Evolutionary conservation across 2,329 filamentous ascomycete species (phyloP), one percentile per base, ranked within the genome.

Genomic region (Sarocladiaceae sp.): DNA sequence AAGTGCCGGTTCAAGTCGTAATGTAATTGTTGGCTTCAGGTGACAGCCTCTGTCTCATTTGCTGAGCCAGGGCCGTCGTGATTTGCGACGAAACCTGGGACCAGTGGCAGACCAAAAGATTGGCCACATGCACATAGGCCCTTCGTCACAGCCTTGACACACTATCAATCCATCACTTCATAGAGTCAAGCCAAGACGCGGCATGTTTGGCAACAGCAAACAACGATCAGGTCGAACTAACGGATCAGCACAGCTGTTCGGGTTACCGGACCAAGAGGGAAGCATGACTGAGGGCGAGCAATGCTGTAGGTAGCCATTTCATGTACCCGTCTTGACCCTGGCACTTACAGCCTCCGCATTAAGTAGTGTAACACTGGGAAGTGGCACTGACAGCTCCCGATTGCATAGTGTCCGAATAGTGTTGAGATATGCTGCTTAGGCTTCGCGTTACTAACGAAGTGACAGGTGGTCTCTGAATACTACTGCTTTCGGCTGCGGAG

Each of bases 31-130:
- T 33, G 44, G 40, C 25, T 33, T 20, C 44, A 48, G 25, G 28
- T 48, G 44, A 48, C 44, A 48, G 28, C 22, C 20, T 20, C 13
- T 12, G 44, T 22, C 44, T 48, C 44, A 48, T 20, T 48, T 48
- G 44, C 17, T 25, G 25, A 20, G 3, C 22, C 10, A 4, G 26
- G 28, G 5, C 28, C 20, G 20, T 13, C 11, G 31, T 5, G 26
- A 29, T 18, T 31, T 29, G 26, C 18, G 26, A 48, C 10, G n/a
- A 18, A 48, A 48, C 26, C 44, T 12, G 26, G 23, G n/a, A 33
- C 26, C 28, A 48, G n/a, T 25, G n/a, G 22, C 7, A 48, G 44
- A 12, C 31, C 10, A n/a, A 15, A 22, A n/a, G n/a, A n/a, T n/a
- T n/a, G 17, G 40, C 22, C 5, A 11, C 17, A 46, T 12, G 22